Conservation (phyloP, 2,329 filamentous ascomycete species). For the Neopestalotiopsis sp. region DNA sequence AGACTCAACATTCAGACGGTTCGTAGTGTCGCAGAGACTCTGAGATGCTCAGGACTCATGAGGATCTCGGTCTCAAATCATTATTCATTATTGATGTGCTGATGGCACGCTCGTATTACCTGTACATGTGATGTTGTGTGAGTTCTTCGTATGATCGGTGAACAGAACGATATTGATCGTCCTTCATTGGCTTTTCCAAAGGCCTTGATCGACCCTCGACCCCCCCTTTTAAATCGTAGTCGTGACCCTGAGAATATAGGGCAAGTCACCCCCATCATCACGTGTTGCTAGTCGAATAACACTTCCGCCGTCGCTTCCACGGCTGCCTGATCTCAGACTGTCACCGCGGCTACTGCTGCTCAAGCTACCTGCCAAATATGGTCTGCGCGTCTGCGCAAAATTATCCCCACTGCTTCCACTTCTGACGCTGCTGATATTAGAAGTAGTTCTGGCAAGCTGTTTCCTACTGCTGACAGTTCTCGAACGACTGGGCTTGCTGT, state of each 20-base stretch:
- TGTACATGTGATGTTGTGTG: no score
- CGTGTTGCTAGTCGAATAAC: conserved; percentile 55
- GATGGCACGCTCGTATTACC: no score
- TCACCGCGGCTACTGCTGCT: conserved; percentile 28
- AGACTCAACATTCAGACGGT: no score
- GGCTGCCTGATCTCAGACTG: conserved; percentile 45
- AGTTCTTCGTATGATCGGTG: no score
- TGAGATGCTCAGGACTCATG: no score
- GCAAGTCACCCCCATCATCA: conserved; percentile 39
- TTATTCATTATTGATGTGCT: no score
- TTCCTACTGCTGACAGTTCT: not conserved
- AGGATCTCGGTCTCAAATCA: no score
- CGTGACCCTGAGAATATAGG: conserved; percentile 40
- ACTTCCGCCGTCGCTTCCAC: conserved; percentile 31
- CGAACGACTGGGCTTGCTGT: conserved; percentile 39
- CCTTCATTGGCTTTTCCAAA: no score
- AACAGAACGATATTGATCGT: no score
- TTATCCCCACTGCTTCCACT: conserved; percentile 32
- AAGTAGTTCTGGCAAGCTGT: conserved; percentile 32
- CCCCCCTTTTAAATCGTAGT: conserved; percentile 25
- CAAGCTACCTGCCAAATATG: conserved; percentile 43
- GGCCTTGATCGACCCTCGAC: no score
- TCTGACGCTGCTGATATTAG: conserved; percentile 30
- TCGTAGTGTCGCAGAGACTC: no score
- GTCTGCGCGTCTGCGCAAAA: conserved; percentile 49